Base-by-base conservation (phyloP, 1,139 yeast species). In the Pneumocystis jirovecii region DNA sequence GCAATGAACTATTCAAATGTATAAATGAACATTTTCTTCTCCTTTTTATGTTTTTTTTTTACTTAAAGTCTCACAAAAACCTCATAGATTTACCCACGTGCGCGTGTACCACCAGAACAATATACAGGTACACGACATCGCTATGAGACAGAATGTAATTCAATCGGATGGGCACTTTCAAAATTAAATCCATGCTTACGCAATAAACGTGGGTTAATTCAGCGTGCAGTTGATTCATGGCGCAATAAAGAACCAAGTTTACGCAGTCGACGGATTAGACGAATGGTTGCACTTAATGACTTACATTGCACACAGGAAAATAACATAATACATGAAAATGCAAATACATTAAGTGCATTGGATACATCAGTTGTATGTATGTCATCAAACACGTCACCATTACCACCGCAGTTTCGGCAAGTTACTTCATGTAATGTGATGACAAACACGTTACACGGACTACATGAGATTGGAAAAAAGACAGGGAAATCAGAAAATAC, bases 181-280 rank as follows among this genome's bases (percentile, higher is more conserved):
- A 74, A 72, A 70, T 70, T 75, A 44, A 80, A 80, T 68, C 79
- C 81, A 0, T 74, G 73, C 29, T 72, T 80, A 21, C 74, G 78
- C 35, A 72, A 72, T 62, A 77, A 77, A 62, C 74, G 81, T 44
- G 83, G 83, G 0, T 70, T 80, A 34, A 76, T 79, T 21, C 83
- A 80, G 69, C 74, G 82, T 56, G 82, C 83, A 0, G 83, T 80
- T 21, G 83, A 80, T 66, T 74, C 78, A 37, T 80, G 81, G 81
- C 73, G 83, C 68, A 76, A 80, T 68, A 72, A 73, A 2, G 80
- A 80, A 65, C 75, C 76, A n/a, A 70, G 75, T 4, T 70, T 75
- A 62, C 72, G 81, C 62, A 77, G 81, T n/a, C 73, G 81, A 19
- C 70, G 81, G 45, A 79, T 78, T 19, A 70, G 78, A 3, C 59